phyloP scores from a whole-genome alignment of 1,284 basidiomycete species.

The Ceratobasidium sp. region DNA sequence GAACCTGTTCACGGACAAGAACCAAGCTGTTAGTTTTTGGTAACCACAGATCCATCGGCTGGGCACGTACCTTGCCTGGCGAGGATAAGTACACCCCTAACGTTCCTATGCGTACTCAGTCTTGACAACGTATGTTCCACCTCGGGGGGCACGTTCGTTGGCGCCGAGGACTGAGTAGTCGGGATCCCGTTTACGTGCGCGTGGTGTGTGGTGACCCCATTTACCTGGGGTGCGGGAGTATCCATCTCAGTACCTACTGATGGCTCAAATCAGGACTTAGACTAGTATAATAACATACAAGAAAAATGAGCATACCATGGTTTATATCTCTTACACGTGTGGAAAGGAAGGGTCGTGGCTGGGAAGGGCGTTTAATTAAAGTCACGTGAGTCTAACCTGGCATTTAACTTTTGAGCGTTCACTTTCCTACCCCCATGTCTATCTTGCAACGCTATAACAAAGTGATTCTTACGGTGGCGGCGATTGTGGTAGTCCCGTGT shows the following conservation, averaged over 20 bases:
- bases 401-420: neutral
- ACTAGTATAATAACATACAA: neutral
- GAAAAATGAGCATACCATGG: conserved; percentile 10
- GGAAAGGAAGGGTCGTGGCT: conserved; percentile 6
- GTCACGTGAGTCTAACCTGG: neutral
- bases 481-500: conserved; percentile 25
- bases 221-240: conserved; percentile 10
- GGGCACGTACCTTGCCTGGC: conserved; percentile 52
- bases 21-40: conserved; percentile 49
- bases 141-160: conserved; percentile 59
- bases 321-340: neutral
- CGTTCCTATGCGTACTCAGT: conserved; percentile 80
- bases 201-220: neutral
- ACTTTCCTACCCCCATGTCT: neutral
- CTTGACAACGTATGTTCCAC: conserved; percentile 78
- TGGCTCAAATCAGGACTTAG: conserved; percentile 39
- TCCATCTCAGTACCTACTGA: conserved; percentile 22
- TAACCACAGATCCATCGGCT: neutral
- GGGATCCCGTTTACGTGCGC: neutral
- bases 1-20: conserved; percentile 60
- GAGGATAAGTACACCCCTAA: conserved; percentile 86
- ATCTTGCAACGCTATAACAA: conserved; percentile 28
- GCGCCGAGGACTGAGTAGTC: neutral
- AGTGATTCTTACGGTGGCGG: conserved; percentile 13
- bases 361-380: neutral